Evolutionary conservation across 2,329 filamentous ascomycete species (phyloP), one percentile per base, ranked within the genome.

Genomic region (Colletotrichum tamarilloi): DNA sequence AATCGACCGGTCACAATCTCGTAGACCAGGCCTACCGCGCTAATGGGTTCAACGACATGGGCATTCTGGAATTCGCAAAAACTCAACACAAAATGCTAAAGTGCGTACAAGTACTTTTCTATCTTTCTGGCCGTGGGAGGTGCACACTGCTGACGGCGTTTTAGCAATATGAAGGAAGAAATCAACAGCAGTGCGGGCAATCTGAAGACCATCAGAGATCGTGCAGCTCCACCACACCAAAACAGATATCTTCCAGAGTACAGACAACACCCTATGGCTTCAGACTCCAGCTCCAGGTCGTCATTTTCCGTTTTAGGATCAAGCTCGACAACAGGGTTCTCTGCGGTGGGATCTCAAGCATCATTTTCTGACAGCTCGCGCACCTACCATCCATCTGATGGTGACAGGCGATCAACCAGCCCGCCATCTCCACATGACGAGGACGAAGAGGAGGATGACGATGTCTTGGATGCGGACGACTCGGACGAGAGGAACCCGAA

Each of bases 251-350:
- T 16, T 19, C 4, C 42, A 19, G 70, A 73, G 11, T 35, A 49
- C 19, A 24, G 35, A 5, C 59, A 68, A 12, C 60, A 70, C 24
- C 56, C 46, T 16, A 32, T 56, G 19, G 35, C 56, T 26, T 56
- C 70, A 19, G 70, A 70, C 19, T 65, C 70, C n/a, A 74, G 73
- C 57, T 69, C 73, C 19, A 60, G 70, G 11, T 75, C 73, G 26
- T 73, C 73, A n/a, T 57, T 75, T 26, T 75, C 73, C n/a, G 32
- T 52, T 63, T 53, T 49, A n/a, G 55, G 38, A 19, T 73, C 70
- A 8, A 62, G 65, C 4, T 67, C 57, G 9, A 38, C 52, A 14
- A 60, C 59, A 7, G 38, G 53, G 2, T 72, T 69, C 22, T 69
- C 67, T 7, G 55, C 67, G 32, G 56, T 62, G n/a, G 62, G 53